These are phyloP conservation scores for Phytopythium chamaehyphon DNA, from an alignment of 352 stramenopile genomes.

Conservation along the genomic window DNA sequence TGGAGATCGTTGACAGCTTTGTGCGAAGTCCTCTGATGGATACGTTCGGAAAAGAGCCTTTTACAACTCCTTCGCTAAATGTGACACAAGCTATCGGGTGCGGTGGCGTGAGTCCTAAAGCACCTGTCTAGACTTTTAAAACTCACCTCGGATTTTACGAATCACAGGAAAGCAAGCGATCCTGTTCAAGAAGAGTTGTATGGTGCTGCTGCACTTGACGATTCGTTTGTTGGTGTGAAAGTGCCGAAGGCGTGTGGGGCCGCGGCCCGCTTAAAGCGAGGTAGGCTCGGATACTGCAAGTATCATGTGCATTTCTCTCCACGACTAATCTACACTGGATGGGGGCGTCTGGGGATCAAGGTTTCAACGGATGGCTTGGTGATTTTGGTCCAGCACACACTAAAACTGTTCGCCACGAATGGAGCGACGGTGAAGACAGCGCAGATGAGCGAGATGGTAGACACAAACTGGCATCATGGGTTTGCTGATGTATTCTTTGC, in stretches of 20 bases:
- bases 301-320: neutral
- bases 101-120: neutral
- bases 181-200: conserved; percentile 65
- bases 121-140: neutral
- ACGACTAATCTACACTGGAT: no score
- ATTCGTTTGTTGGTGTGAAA: conserved; percentile 53
- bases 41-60: conserved; percentile 29
- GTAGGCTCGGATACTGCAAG: conserved; percentile 2
- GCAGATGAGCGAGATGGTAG: conserved; percentile 7
- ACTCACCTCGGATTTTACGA: no score
- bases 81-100: conserved; percentile 2
- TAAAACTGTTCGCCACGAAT: conserved; percentile 56
- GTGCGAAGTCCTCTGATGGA: conserved; percentile 74
- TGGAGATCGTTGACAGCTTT: conserved; percentile 84
- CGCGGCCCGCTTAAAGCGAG: conserved; percentile 21
- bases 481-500: neutral
- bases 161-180: conserved; percentile 16
- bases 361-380: conserved; percentile 70
- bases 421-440: conserved; percentile 27
- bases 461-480: neutral
- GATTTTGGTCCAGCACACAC: conserved; percentile 74
- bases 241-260: conserved; percentile 8
- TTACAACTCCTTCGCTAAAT: neutral
- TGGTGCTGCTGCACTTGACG: conserved; percentile 31
- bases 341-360: no score